phyloP scores from a whole-genome alignment of 2,329 filamentous ascomycete species.

The Penicillium concentricum region DNA sequence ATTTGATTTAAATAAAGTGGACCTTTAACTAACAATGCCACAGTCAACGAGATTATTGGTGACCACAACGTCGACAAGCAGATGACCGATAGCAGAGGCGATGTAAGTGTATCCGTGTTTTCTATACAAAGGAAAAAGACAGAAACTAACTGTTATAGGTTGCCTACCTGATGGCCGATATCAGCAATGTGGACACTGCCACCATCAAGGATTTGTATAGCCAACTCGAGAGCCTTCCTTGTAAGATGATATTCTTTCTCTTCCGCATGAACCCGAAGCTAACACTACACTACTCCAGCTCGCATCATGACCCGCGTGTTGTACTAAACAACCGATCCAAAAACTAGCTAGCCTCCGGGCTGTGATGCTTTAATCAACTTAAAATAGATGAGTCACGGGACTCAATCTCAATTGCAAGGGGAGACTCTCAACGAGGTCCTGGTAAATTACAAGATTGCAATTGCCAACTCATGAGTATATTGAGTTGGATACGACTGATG shows the following conservation, averaged over 20 bases:
- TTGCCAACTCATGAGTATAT: background rate
- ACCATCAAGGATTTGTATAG: constrained; percentile 87
- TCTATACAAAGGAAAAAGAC: no score
- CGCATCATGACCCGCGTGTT: constrained; percentile 49
- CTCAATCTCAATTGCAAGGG: constrained; percentile 1
- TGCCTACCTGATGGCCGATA: constrained; percentile 96
- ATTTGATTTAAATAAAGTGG: background rate
- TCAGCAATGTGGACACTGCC: constrained; percentile 76
- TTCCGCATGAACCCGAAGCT: background rate
- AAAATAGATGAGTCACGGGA: constrained; percentile 7
- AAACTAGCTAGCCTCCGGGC: constrained; percentile 5
- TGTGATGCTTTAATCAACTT: constrained; percentile 24
- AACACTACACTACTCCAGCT: constrained; percentile 30
- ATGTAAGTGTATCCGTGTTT: constrained; percentile 53
- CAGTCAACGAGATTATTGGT: constrained; percentile 89
- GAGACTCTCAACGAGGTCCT: constrained; percentile 23
- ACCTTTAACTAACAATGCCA: constrained; percentile 4
- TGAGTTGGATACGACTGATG: constrained; percentile 2
- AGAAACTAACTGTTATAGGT: constrained; percentile 49
- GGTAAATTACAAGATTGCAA: background rate
- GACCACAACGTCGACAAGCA: constrained; percentile 99
- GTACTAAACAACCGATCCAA: constrained; percentile 33
- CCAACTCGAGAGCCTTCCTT: constrained; percentile 74
- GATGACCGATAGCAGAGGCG: constrained; percentile 91
- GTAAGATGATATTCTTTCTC: constrained; percentile 52